These are phyloP conservation scores for Breviolum minutum DNA, from an alignment of 73 alveolate species.

Conservation along the genomic window DNA sequence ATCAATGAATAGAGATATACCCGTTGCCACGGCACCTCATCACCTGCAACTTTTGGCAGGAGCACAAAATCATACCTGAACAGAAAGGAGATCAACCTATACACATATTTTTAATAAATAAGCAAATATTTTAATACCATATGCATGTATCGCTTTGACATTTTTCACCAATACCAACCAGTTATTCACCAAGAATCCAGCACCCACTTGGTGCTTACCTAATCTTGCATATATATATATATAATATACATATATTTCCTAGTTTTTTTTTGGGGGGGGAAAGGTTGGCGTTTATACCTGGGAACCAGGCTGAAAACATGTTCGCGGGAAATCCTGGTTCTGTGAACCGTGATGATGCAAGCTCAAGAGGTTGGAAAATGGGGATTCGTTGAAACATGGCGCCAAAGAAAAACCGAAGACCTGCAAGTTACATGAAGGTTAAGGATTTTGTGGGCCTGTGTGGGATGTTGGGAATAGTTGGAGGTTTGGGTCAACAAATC, in stretches of 20 bases:
- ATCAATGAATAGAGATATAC: no score
- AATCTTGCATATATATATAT: not conserved
- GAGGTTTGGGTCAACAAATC: not conserved
- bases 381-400: not conserved
- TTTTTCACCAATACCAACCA: not conserved
- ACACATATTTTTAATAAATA: no score
- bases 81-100: no score
- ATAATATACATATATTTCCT: no score
- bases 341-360: not conserved
- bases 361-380: not conserved
- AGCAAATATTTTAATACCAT: no score
- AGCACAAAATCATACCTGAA: no score
- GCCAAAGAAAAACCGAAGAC: no score
- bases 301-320: constrained; percentile 18
- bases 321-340: constrained; percentile 2
- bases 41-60: no score
- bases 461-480: not conserved
- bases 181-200: not conserved
- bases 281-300: not conserved
- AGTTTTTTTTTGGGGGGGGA: not conserved
- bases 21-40: no score
- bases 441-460: not conserved
- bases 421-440: not conserved
- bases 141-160: no score
- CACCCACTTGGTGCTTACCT: not conserved